Evolutionary conservation across 2,329 filamentous ascomycete genomes (phyloP), one percentile per base, ranked within the genome.

Genomic region (Fusarium temperatum): DNA sequence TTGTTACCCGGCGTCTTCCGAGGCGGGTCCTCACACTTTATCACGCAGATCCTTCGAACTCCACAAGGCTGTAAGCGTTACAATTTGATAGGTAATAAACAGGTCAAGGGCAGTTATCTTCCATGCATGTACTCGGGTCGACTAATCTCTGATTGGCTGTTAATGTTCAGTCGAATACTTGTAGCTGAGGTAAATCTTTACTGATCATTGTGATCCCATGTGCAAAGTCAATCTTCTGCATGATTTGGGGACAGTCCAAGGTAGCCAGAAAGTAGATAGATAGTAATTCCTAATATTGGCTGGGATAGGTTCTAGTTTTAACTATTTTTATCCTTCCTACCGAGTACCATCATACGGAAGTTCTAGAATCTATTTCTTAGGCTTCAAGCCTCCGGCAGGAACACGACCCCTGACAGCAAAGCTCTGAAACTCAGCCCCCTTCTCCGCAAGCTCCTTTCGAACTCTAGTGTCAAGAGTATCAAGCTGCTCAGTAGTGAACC

Each of bases 381-480:
- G 36, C 36, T 42, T 61, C n/a, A 61, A 32, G 10, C 58, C 36
- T 41, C 45, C 58, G 15, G 45, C 45, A 42, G 58, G 58, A n/a
- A 61, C 58, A 22, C 58, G 58, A 17, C 58, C 58, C 30, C 58
- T 30, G 17, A 61, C 45, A 24, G 58, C 45, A 18, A 61, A 61
- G 18, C 58, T 61, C 38, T 61, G 58, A 17, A 61, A 61, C n/a
- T 53, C 45, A 12, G 47, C 58, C 11, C 58, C 58, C 58, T 61
- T 54, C 45, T 61, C 45, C 22, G 58, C 30, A n/a, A 61, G 58
- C 13, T 61, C 58, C 45, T 61, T 53, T 1, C 58, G 45, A 32
- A 54, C 36, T 22, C 58, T 38, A 8, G 47, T 42, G 15, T 53
- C 36, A 42, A 61, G 36, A 14, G 58, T 61, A 32, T 61, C 58